Conservation (phyloP, 495 filamentous ascomycete genomes). For the Penicillium salamii region DNA sequence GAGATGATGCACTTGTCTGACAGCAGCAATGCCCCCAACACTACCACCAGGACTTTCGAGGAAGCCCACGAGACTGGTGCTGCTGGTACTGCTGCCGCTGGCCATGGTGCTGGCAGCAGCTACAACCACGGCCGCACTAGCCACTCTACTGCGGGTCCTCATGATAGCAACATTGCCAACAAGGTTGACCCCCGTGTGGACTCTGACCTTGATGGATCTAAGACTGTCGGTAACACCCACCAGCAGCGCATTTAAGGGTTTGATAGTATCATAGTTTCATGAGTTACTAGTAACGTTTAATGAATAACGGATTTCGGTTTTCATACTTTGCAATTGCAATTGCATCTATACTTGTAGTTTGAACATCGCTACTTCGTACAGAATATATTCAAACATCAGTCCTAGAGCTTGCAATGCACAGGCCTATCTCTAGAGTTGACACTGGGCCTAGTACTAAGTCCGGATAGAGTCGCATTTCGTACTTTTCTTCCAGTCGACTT, state of each 20-base stretch:
- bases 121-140: slow-evolving; percentile 26
- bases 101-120: slow-evolving; percentile 11
- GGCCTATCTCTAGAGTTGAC: too few relatives aligned
- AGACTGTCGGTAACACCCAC: slow-evolving; percentile 13
- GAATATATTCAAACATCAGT: too few relatives aligned
- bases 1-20: slow-evolving; percentile 14
- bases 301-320: slow-evolving; percentile 18
- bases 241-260: slow-evolving; percentile 8
- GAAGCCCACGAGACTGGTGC: slow-evolving; percentile 11
- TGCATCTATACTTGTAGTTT: too few relatives aligned
- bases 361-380: too few relatives aligned
- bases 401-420: too few relatives aligned
- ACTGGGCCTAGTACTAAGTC: too few relatives aligned
- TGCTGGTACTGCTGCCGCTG: not conserved
- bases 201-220: slow-evolving; percentile 20
- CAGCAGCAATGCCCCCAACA: slow-evolving; percentile 3
- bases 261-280: not conserved
- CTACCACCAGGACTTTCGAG: slow-evolving; percentile 21
- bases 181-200: slow-evolving; percentile 30
- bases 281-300: not conserved
- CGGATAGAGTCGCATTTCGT: too few relatives aligned
- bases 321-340: too few relatives aligned
- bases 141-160: slow-evolving; percentile 24
- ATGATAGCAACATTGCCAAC: slow-evolving; percentile 52
- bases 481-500: too few relatives aligned